A percentile compares a stretch with the other conserved stretches of the same genome.
Evolutionary conservation across 2,329 filamentous ascomycete genomes (phyloP).

Genomic region (Colletotrichum lentis): DNA sequence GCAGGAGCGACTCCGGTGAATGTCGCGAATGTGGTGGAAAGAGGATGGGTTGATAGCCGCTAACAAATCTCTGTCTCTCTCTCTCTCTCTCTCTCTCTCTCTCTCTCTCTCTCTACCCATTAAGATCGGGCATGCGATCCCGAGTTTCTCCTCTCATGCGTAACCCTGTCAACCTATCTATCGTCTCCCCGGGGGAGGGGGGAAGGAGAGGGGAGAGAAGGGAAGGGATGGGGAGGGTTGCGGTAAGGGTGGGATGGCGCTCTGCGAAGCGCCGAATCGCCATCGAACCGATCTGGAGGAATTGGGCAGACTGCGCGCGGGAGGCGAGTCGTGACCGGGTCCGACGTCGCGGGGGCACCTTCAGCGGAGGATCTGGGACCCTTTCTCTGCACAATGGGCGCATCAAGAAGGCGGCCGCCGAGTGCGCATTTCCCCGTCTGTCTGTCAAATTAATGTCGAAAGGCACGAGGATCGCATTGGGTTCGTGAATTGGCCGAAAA

Average conservation of each 20-base stretch:
- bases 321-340: slow-evolving; percentile 26
- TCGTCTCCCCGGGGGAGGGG: too few species aligned
- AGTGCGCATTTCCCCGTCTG: not conserved
- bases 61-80: not conserved
- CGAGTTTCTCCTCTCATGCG: slow-evolving; percentile 13
- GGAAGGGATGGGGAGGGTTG: not conserved
- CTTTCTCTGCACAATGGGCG: not conserved
- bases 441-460: slow-evolving; percentile 9
- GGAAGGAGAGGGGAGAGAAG: too few species aligned
- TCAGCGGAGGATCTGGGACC: slow-evolving; percentile 13
- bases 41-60: not conserved
- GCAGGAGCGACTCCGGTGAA: slow-evolving; percentile 12
- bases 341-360: slow-evolving; percentile 13
- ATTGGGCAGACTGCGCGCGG: not conserved
- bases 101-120: not conserved
- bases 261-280: slow-evolving; percentile 25
- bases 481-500: slow-evolving; percentile 14
- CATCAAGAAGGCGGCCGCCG: not conserved
- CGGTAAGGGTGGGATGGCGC: slow-evolving; percentile 28
- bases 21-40: slow-evolving; percentile 16
- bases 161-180: not conserved
- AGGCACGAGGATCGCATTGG: slow-evolving; percentile 6
- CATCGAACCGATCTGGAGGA: slow-evolving; percentile 14
- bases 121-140: slow-evolving; percentile 16
- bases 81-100: too few species aligned